Evolutionary conservation across 139 green algal species (phyloP).

Genomic region (Chlamydomonas schloesseri): DNA sequence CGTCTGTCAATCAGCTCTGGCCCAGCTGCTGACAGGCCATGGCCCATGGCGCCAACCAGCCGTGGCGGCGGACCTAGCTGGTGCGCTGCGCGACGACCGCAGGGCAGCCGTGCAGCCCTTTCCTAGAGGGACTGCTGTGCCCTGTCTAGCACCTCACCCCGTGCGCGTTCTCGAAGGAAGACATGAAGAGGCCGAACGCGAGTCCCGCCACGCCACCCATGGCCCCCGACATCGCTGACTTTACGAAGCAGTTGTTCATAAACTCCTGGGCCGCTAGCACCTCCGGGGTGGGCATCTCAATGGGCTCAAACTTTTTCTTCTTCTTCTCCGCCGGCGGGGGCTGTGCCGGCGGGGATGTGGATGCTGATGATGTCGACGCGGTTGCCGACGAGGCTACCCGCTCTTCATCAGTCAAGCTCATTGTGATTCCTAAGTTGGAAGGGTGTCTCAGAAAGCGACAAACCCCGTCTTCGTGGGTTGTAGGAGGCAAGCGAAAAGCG

Average conservation of each 20-base stretch:
- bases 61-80: too few relatives aligned
- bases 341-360: background rate
- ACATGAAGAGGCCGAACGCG: constrained; percentile 90
- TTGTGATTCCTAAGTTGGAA: too few relatives aligned
- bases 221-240: constrained; percentile 79
- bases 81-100: too few relatives aligned
- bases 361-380: constrained; percentile 5
- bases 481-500: too few relatives aligned
- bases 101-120: too few relatives aligned
- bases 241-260: constrained; percentile 95
- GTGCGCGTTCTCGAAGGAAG: constrained; percentile 78
- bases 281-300: constrained; percentile 77
- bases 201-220: constrained; percentile 78
- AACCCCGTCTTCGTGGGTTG: too few relatives aligned
- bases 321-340: constrained; percentile 8
- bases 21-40: too few relatives aligned
- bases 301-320: constrained; percentile 47
- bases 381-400: constrained; percentile 12
- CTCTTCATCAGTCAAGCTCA: background rate
- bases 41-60: too few relatives aligned
- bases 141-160: constrained; percentile 30
- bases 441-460: too few relatives aligned
- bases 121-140: too few relatives aligned
- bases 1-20: too few relatives aligned
- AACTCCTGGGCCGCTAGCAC: constrained; percentile 84